Percentiles rank a stretch among this genome's conserved stretches.
These are phyloP conservation scores for Kurtzmaniella fragi DNA, from an alignment of 805 yeast species.

Conservation along the genomic window DNA sequence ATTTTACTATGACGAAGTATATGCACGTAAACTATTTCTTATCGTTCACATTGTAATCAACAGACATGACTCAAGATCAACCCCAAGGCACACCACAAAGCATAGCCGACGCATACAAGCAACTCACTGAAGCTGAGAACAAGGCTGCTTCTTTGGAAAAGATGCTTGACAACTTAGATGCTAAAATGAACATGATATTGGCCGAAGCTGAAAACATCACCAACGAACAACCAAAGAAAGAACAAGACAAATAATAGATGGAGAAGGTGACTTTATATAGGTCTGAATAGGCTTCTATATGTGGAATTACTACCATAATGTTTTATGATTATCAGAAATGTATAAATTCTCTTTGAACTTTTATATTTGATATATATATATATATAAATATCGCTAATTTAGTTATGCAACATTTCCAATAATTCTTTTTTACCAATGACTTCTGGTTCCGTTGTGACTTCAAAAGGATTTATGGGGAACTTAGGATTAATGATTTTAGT, in stretches of 20 bases:
- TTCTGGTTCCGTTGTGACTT: conserved; percentile 46
- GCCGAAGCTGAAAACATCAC: conserved; percentile 41
- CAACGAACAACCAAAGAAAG: not conserved
- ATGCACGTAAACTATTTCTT: too few species aligned
- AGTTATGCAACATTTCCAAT: not conserved
- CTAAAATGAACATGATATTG: conserved; percentile 54
- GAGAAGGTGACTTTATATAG: too few species aligned
- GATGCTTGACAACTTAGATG: conserved; percentile 61
- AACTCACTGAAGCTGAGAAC: conserved; percentile 62
- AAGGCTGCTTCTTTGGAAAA: conserved; percentile 58
- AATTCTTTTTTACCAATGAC: conserved; percentile 32
- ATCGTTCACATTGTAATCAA: too few species aligned
- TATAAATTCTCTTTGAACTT: too few species aligned
- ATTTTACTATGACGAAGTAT: too few species aligned
- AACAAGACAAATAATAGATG: too few species aligned
- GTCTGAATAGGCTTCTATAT: too few species aligned
- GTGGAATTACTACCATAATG: too few species aligned
- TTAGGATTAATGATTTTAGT: conserved; percentile 57
- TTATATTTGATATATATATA: too few species aligned
- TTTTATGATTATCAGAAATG: too few species aligned
- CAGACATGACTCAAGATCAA: conserved; percentile 23
- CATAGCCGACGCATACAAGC: conserved; percentile 53
- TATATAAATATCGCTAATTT: too few species aligned
- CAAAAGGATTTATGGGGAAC: conserved; percentile 70
- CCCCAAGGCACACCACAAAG: conserved; percentile 11